phyloP scores from a whole-genome alignment of 2,329 filamentous ascomycete species.

The Talaromyces sp. region DNA sequence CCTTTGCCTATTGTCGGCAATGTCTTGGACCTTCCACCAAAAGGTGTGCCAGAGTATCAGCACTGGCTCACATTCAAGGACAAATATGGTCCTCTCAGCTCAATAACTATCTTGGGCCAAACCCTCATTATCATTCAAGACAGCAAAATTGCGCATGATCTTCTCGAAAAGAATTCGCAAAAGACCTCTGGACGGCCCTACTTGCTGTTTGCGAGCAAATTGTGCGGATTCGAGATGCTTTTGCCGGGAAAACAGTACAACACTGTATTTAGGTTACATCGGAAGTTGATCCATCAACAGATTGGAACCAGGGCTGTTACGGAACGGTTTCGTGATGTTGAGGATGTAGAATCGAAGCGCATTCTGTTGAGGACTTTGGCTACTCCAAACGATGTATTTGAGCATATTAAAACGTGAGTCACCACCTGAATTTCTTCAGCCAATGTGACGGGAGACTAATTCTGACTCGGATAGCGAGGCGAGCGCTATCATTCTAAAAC shows the following conservation, averaged over 20 bases:
- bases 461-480: conserved; percentile 15
- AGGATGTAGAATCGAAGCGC: conserved; percentile 44
- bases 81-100: conserved; percentile 38
- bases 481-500: conserved; percentile 42
- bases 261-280: conserved; percentile 38
- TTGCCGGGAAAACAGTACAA: conserved; percentile 36
- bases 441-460: background rate
- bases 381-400: conserved; percentile 34
- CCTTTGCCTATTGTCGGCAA: conserved; percentile 50
- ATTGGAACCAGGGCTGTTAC: conserved; percentile 44
- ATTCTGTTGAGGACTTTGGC: conserved; percentile 44
- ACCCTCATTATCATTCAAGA: conserved; percentile 38
- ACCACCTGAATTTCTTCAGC: background rate
- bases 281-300: conserved; percentile 44
- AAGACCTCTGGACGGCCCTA: conserved; percentile 30
- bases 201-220: conserved; percentile 32
- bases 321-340: conserved; percentile 38
- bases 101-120: conserved; percentile 35
- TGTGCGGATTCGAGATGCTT: conserved; percentile 42
- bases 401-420: conserved; percentile 42
- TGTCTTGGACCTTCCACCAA: conserved; percentile 45
- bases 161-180: conserved; percentile 32
- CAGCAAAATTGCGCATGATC: conserved; percentile 27
- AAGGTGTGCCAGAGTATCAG: conserved; percentile 36
- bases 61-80: conserved; percentile 47